Percentiles rank a stretch among this genome's conserved stretches.
These are phyloP conservation scores for Esteya vermicola DNA, from an alignment of 2,329 filamentous ascomycete genomes.

Conservation along the genomic window DNA sequence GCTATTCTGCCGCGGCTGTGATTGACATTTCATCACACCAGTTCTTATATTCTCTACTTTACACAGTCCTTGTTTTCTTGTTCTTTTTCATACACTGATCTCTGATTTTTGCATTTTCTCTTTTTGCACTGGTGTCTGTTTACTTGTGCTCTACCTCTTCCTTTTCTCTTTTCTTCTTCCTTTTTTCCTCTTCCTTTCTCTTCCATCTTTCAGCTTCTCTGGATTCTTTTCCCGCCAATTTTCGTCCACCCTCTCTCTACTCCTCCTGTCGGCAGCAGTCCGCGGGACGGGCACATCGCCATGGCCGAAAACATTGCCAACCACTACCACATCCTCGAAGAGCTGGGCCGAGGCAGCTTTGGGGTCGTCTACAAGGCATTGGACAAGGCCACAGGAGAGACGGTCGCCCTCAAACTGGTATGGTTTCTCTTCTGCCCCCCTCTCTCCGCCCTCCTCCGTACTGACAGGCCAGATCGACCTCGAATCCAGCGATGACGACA, in stretches of 20 bases:
- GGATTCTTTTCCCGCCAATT: no score
- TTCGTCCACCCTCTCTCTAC: not conserved
- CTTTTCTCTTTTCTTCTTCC: conserved; percentile 8
- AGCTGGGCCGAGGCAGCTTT: conserved; percentile 91
- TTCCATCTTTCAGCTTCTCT: not conserved
- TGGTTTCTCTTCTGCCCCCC: conserved; percentile 16
- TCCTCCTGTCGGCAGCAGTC: no score
- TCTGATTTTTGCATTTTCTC: not conserved
- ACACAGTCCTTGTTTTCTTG: not conserved
- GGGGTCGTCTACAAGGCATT: conserved; percentile 95
- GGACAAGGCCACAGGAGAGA: conserved; percentile 77
- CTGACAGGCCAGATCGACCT: conserved; percentile 99
- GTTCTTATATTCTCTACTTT: not conserved
- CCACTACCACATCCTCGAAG: conserved; percentile 89
- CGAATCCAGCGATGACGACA: conserved; percentile 96
- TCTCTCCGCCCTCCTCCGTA: conserved; percentile 11
- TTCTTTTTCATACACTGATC: not conserved
- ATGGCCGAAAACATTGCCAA: conserved; percentile 58
- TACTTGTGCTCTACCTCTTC: not conserved
- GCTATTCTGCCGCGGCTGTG: no score
- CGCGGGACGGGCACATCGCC: conserved; percentile 9
- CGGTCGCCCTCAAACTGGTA: conserved; percentile 94
- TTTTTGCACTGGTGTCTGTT: conserved; percentile 8
- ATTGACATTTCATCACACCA: no score
- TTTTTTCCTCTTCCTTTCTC: not conserved